Base-by-base conservation (phyloP, 192 early-diverging fungal genomes). In the Coemansia sp. region DNA sequence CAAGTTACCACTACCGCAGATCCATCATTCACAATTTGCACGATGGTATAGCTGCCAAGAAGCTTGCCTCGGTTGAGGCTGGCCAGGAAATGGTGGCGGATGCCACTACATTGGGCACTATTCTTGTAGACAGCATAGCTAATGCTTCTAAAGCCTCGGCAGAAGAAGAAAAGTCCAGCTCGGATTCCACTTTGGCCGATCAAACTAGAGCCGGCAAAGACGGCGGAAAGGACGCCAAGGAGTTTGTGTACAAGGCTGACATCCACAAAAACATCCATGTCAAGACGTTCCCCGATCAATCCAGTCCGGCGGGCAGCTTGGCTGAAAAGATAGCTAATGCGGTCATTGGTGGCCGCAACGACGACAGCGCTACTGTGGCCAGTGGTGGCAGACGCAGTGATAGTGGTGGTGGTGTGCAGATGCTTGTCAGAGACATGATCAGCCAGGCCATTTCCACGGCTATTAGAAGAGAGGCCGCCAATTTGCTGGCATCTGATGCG, bases 231-330 rank as follows among this genome's bases (percentile, higher is more conserved):
- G 46, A 33, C 7, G 13, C 36, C 11, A 28, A 28, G 18, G 38
- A 47, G n/a, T 47, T 11, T 5, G 30, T 32, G 11, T 64, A 45
- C 57, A 53, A 43, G 39, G 60, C 50, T 19, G 59, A 64, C 19
- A 53, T 72, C 26, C 42, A 72, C 1, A 64, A 66, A 24, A 77
- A 77, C 27, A 39, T 81, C 40, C 47, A 41, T 10, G 57, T 78
- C 44, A 79, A 79, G 49, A 61, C 60, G 30, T 80, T 75, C 71
- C 75, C 75, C 9, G 61, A 57, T 17, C n/a, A n/a, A n/a, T n/a
- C n/a, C n/a, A n/a, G n/a, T n/a, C n/a, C n/a, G n/a, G n/a, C n/a
- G n/a, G n/a, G n/a, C n/a, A n/a, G n/a, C n/a, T n/a, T n/a, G n/a
- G n/a, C n/a, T n/a, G n/a, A n/a, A n/a, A n/a, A n/a, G n/a, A n/a